phyloP scores from a whole-genome alignment of 2,329 filamentous ascomycete species.

The Cryphonectria carpinicola region DNA sequence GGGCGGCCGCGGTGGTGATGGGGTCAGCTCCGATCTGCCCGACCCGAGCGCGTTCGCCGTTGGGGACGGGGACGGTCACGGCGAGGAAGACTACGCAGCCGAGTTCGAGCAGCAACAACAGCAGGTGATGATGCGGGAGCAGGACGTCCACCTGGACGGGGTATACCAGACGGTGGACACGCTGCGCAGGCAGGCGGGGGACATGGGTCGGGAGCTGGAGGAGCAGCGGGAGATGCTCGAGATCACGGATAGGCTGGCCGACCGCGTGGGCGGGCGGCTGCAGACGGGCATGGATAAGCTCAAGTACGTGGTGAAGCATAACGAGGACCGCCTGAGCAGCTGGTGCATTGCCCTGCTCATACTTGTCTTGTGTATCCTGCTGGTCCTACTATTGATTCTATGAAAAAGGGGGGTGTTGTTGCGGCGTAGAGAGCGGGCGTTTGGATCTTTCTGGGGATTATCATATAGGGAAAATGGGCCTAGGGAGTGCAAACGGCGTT shows the following conservation, averaged over 20 bases:
- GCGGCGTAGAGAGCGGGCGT: slow-evolving; percentile 11
- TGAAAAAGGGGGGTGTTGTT: slow-evolving; percentile 36
- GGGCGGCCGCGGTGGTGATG: slow-evolving; percentile 39
- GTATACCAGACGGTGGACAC: slow-evolving; percentile 94
- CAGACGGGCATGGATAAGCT: slow-evolving; percentile 87
- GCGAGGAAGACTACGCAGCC: slow-evolving; percentile 67
- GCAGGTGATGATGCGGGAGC: slow-evolving; percentile 87
- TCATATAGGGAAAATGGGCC: not conserved
- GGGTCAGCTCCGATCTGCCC: slow-evolving; percentile 49
- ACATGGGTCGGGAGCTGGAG: slow-evolving; percentile 95
- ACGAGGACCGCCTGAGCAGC: slow-evolving; percentile 86
- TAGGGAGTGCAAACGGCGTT: not conserved
- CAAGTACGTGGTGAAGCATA: slow-evolving; percentile 80
- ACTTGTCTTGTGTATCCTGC: slow-evolving; percentile 81
- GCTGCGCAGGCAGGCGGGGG: slow-evolving; percentile 84
- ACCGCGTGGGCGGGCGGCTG: slow-evolving; percentile 84
- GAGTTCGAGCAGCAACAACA: slow-evolving; percentile 92
- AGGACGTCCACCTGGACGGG: slow-evolving; percentile 89
- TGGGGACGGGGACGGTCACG: slow-evolving; percentile 50
- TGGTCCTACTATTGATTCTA: slow-evolving; percentile 75
- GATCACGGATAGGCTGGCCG: slow-evolving; percentile 80
- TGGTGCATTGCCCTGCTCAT: slow-evolving; percentile 92
- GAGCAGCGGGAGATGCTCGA: slow-evolving; percentile 91
- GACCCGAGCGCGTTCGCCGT: slow-evolving; percentile 63
- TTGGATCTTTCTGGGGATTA: not conserved